Conservation (phyloP, 2,329 filamentous ascomycete species). For the Stromatinia cepivora region DNA sequence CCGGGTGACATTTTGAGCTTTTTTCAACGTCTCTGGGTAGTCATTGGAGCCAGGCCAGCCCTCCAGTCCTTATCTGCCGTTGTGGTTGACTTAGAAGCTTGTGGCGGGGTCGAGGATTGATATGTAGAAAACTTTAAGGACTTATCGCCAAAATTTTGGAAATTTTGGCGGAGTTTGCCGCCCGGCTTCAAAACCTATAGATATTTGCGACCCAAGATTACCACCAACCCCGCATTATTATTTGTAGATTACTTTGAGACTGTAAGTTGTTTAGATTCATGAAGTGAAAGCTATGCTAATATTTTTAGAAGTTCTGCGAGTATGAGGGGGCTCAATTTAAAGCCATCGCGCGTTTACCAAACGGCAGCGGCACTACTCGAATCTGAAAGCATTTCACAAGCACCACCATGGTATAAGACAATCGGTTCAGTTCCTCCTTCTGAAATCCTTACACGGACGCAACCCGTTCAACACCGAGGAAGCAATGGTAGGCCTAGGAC, state of each 20-base stretch:
- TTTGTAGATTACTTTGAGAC: slow-evolving; percentile 7
- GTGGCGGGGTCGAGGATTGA: slow-evolving; percentile 18
- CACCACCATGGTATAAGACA: slow-evolving; percentile 40
- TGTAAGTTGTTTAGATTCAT: not conserved
- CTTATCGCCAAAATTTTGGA: slow-evolving; percentile 21
- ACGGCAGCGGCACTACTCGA: slow-evolving; percentile 48
- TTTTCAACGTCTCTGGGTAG: slow-evolving; percentile 32
- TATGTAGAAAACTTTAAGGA: slow-evolving; percentile 19
- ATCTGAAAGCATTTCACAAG: slow-evolving; percentile 44
- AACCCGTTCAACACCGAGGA: slow-evolving; percentile 50
- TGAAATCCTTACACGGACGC: slow-evolving; percentile 57
- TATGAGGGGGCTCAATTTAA: slow-evolving; percentile 41
- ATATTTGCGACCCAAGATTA: slow-evolving; percentile 17
- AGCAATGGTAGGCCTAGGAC: slow-evolving; percentile 41
- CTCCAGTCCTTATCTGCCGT: slow-evolving; percentile 16
- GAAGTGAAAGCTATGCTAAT: not conserved
- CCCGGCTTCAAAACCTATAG: slow-evolving; percentile 15
- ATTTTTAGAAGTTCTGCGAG: slow-evolving; percentile 1
- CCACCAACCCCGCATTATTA: slow-evolving; percentile 15
- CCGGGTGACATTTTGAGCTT: slow-evolving; percentile 57
- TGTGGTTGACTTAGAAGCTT: slow-evolving; percentile 18
- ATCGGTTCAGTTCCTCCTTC: slow-evolving; percentile 51
- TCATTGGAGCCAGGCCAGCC: slow-evolving; percentile 30
- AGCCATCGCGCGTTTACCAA: slow-evolving; percentile 50
- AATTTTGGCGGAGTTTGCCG: slow-evolving; percentile 21